These are phyloP conservation scores for Lentinula sp. DNA, from an alignment of 768 basidiomycete genomes.

Conservation along the genomic window DNA sequence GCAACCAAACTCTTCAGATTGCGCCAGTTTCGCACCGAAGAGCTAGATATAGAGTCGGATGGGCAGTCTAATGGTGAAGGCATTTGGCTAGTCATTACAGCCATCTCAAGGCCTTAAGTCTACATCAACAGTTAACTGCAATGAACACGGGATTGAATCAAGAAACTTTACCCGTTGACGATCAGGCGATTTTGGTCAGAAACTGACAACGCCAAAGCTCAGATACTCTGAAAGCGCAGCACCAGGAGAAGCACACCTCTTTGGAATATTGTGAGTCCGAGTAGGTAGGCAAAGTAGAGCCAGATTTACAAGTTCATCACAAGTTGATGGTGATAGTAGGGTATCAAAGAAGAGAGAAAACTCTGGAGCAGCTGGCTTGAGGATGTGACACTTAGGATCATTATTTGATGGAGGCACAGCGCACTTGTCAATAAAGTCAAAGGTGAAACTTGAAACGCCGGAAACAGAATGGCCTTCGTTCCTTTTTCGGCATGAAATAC, in stretches of 20 bases:
- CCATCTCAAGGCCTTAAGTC: not conserved
- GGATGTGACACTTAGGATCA: not conserved
- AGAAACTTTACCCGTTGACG: not conserved
- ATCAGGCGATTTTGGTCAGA: not conserved
- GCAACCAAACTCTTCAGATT: not conserved
- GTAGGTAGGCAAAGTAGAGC: not conserved
- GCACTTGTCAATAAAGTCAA: not conserved
- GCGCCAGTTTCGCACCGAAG: not conserved
- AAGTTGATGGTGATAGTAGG: not conserved
- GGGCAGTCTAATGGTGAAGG: not conserved
- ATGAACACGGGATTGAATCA: not conserved
- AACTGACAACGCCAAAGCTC: not conserved
- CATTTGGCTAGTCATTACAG: not conserved
- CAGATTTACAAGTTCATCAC: not conserved
- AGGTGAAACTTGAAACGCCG: not conserved
- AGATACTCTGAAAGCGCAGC: not conserved
- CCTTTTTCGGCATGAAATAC: not conserved
- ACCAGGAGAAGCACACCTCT: not conserved
- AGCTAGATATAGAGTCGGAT: not conserved
- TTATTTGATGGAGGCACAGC: not conserved
- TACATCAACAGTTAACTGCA: not conserved
- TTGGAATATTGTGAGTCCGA: not conserved
- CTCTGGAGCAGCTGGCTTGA: not conserved
- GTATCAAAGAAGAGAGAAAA: not conserved
- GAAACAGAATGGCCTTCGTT: not conserved